Base-by-base conservation (phyloP, 805 yeast genomes). In the Starmerella powellii region DNA sequence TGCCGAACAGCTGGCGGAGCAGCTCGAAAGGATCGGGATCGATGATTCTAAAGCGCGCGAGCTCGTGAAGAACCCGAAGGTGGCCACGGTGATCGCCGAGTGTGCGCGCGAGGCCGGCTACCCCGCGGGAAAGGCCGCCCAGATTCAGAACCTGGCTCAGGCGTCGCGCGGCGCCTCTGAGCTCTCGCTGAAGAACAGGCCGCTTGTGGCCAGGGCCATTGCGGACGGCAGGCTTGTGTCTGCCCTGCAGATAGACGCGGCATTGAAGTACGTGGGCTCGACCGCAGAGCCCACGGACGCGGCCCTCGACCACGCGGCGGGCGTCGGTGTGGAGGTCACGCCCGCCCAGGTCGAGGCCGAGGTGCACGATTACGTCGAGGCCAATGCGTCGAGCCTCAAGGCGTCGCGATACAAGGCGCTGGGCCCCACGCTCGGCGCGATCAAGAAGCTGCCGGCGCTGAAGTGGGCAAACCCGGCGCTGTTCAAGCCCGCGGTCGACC, bases 401-500 rank as follows among this genome's bases (percentile, higher is more conserved):
- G 64, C 69, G n/a, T 74, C 80, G 60, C 74, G 98, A 60, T 91
- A 91, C 63, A 76, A 80, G 52, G 63, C 74, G 21, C 78, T 88
- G 41, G 88, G 95, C 19, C 70, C 75, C 19, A 66, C 85, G 10
- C 69, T 88, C 63, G 87, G 86, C 3, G 78, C 76, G 34, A 74
- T 83, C 47, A 85, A 83, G 70, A 72, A 69, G 50, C 56, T 85
- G 34, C 78, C 85, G 3, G 74, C 67, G 16, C 70, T 91, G 62
- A 85, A 83, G 64, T 91, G 95, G 95, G 97, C 97, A 8, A 72
- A 80, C 37, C 94, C 96, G 29, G 73, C 78, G 39, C 67, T 74
- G 42, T 83, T 91, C 66, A 91, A 91, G 64, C 94, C 94, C 12
- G 70, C 75, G 19, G 80, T 91, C 52, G 98, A 91, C 59, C 76